These are phyloP conservation scores for Fusarium sp. DNA, from an alignment of 2,329 filamentous ascomycete genomes.

Conservation along the genomic window DNA sequence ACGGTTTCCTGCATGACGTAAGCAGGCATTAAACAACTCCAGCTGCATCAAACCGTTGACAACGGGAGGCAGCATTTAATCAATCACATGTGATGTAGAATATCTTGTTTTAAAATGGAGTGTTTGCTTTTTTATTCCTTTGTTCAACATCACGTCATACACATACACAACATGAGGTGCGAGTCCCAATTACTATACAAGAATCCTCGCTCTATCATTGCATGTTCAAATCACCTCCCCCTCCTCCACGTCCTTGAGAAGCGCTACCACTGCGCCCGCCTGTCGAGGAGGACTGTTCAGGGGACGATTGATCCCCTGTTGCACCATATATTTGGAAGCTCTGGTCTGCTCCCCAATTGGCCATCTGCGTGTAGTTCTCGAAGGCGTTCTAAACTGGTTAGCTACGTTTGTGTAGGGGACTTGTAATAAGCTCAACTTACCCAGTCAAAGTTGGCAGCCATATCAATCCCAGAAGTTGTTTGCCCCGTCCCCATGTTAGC, in stretches of 20 bases:
- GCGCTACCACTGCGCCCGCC: slow-evolving; percentile 36
- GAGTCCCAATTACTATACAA: slow-evolving; percentile 27
- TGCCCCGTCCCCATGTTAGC: slow-evolving; percentile 53
- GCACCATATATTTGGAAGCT: slow-evolving; percentile 63
- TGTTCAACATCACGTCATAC: slow-evolving; percentile 18
- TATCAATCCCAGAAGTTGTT: slow-evolving; percentile 51
- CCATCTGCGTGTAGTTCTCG: slow-evolving; percentile 67
- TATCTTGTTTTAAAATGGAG: neutral
- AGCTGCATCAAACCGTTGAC: neutral
- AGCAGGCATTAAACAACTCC: slow-evolving; percentile 2
- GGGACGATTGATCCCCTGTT: slow-evolving; percentile 43
- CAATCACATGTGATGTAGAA: neutral
- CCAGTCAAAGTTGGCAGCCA: slow-evolving; percentile 68
- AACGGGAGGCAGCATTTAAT: neutral
- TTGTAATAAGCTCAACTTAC: slow-evolving; percentile 52
- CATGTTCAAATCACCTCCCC: slow-evolving; percentile 34
- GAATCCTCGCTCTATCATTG: slow-evolving; percentile 25
- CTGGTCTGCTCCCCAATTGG: slow-evolving; percentile 64
- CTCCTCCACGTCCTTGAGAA: slow-evolving; percentile 18
- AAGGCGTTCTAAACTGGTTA: slow-evolving; percentile 61
- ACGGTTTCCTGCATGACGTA: slow-evolving; percentile 11
- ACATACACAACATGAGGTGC: slow-evolving; percentile 25
- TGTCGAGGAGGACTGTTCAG: slow-evolving; percentile 41
- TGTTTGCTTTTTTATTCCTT: slow-evolving; percentile 29
- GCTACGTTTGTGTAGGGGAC: slow-evolving; percentile 14